Conservation (phyloP, 2,329 filamentous ascomycete species). For the Ceratocystis smalleyi region DNA sequence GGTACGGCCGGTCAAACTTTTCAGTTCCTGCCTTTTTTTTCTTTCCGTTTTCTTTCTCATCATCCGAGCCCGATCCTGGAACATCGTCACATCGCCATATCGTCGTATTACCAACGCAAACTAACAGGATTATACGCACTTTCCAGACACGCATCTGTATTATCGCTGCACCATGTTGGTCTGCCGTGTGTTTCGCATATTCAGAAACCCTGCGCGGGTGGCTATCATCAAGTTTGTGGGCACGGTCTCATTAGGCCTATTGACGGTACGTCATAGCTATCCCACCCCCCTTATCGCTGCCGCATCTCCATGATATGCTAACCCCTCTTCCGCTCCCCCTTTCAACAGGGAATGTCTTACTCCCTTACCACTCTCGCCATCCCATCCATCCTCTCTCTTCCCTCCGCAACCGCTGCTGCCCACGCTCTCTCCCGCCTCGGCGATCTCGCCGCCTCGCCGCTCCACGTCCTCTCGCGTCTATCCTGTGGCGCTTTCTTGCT, state of each 20-base stretch:
- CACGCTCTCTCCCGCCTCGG: slow-evolving; percentile 56
- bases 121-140: too few relatives aligned
- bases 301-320: neutral
- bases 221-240: slow-evolving; percentile 83
- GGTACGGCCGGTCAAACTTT: slow-evolving; percentile 1
- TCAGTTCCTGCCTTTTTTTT: neutral
- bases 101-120: neutral
- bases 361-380: slow-evolving; percentile 63
- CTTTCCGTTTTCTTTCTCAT: neutral
- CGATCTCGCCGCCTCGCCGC: slow-evolving; percentile 46
- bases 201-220: slow-evolving; percentile 53
- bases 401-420: slow-evolving; percentile 55
- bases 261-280: slow-evolving; percentile 51
- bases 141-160: too few relatives aligned
- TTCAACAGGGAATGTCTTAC: slow-evolving; percentile 66
- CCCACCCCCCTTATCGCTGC: neutral
- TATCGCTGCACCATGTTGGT: slow-evolving; percentile 10
- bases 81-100: neutral
- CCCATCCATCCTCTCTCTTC: slow-evolving; percentile 65
- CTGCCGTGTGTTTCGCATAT: slow-evolving; percentile 20
- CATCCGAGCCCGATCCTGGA: neutral
- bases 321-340: neutral
- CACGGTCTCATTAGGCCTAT: slow-evolving; percentile 70
- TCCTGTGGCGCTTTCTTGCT: slow-evolving; percentile 58
- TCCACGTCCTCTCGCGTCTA: slow-evolving; percentile 51